Base-by-base conservation (phyloP, 306 rosid species). In the Comarum palustre region DNA sequence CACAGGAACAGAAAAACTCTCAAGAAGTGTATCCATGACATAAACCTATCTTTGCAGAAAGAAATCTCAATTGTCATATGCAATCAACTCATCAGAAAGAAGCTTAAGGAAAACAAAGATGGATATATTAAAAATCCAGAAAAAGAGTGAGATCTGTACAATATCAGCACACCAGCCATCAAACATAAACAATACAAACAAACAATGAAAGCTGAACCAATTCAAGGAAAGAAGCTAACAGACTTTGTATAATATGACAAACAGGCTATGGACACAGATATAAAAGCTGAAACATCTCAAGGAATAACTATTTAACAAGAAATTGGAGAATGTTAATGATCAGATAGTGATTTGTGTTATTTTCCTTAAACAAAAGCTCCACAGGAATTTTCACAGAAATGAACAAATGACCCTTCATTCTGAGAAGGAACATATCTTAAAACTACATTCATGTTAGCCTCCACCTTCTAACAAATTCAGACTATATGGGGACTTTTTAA, bases 1-100 rank as follows among this genome's bases (percentile, higher is more conserved):
- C 39, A 74, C 54, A 24, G 82, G 73, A 65, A 59, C 75, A 39
- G 77, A 32, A 24, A 55, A 70, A 42, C 73, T 76, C 67, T 78
- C n/a, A 14, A 13, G n/a, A 82, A 77, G 75, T 55, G 82, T 15
- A 43, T 87, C 82, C 31, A 75, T 36, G 5, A 38, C 41, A 38
- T 7, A 24, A 70, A 32, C 12, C 25, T 3, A 68, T 46, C 13
- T 29, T 69, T 69, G 64, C 64, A 27, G 38, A 38, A 68, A 69
- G 32, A 68, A 31, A 38, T 29, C 59, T 17, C 45, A 47, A 31
- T 19, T 46, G 60, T 3, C n/a, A 31, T 48, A 13, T n/a, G 45
- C 36, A 50, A 19, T 29, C 54, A 69, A 50, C n/a, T 32, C 32
- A 57, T 58, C 38, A 27, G 38, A 1, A 55, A 3, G 34, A 42